These are phyloP conservation scores for Barbarea vulgaris DNA, from an alignment of 345 rosid species.

Conservation along the genomic window DNA sequence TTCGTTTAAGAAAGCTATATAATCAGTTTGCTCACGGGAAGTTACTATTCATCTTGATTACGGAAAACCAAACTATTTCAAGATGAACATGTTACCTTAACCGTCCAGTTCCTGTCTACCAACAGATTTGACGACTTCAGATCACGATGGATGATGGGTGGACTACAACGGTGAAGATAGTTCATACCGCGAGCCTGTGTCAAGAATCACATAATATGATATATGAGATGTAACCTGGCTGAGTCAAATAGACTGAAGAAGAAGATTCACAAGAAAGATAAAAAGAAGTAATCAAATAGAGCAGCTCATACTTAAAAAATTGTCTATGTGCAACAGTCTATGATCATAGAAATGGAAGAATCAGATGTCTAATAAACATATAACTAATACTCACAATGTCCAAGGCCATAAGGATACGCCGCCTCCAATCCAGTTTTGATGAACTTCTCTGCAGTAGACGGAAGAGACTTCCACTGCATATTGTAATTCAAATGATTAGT, in stretches of 20 bases:
- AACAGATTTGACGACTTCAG: constrained; percentile 96
- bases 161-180: constrained; percentile 87
- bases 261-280: constrained; percentile 17
- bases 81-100: constrained; percentile 59
- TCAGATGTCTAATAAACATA: not conserved
- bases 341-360: not conserved
- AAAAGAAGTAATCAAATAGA: constrained; percentile 17
- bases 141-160: constrained; percentile 96
- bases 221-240: constrained; percentile 23
- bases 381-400: constrained; percentile 71
- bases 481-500: constrained; percentile 10
- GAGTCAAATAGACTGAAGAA: not conserved
- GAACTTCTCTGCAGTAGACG: constrained; percentile 73
- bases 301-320: not conserved
- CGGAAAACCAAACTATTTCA: not conserved
- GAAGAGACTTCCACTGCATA: constrained; percentile 90
- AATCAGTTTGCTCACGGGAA: constrained; percentile 14
- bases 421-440: constrained; percentile 84
- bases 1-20: not conserved
- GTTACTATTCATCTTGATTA: not conserved
- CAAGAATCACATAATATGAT: constrained; percentile 30
- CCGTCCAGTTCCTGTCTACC: constrained; percentile 93
- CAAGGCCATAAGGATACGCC: constrained; percentile 80
- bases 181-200: constrained; percentile 91
- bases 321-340: not conserved